Conservation (phyloP, 2,329 filamentous ascomycete genomes). For the Septoria linicola region DNA sequence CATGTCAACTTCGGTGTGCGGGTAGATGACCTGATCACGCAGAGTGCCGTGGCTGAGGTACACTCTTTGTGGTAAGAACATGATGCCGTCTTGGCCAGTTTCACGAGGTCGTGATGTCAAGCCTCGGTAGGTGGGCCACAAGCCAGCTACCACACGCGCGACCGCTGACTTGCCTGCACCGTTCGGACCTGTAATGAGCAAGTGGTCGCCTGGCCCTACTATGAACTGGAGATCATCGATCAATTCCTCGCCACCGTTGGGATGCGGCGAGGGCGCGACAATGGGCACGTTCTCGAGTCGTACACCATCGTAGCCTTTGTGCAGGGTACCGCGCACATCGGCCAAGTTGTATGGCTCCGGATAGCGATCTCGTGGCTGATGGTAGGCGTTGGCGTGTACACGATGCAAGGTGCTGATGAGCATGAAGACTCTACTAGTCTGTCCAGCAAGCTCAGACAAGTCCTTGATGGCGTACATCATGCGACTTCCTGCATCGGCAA, state of each 20-base stretch:
- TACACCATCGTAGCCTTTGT: slow-evolving; percentile 93
- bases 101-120: slow-evolving; percentile 82
- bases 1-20: slow-evolving; percentile 94
- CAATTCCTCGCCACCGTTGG: slow-evolving; percentile 86
- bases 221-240: slow-evolving; percentile 86
- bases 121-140: slow-evolving; percentile 95
- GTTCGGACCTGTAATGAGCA: slow-evolving; percentile 92
- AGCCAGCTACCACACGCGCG: slow-evolving; percentile 78
- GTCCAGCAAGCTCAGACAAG: slow-evolving; percentile 88
- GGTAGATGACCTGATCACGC: slow-evolving; percentile 96
- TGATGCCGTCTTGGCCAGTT: slow-evolving; percentile 75
- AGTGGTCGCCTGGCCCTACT: slow-evolving; percentile 84
- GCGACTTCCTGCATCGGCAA: slow-evolving; percentile 90
- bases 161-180: slow-evolving; percentile 93
- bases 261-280: slow-evolving; percentile 84
- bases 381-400: slow-evolving; percentile 87
- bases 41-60: slow-evolving; percentile 91
- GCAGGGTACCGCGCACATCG: slow-evolving; percentile 88
- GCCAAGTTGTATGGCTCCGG: slow-evolving; percentile 84
- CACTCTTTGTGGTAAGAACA: slow-evolving; percentile 94
- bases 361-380: slow-evolving; percentile 62
- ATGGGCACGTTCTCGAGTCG: slow-evolving; percentile 90
- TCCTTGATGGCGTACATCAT: slow-evolving; percentile 99
- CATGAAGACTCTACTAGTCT: slow-evolving; percentile 94
- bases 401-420: slow-evolving; percentile 92